These are phyloP conservation scores for Purpureocillium lavendulum DNA, from an alignment of 2,329 filamentous ascomycete species.

Conservation along the genomic window DNA sequence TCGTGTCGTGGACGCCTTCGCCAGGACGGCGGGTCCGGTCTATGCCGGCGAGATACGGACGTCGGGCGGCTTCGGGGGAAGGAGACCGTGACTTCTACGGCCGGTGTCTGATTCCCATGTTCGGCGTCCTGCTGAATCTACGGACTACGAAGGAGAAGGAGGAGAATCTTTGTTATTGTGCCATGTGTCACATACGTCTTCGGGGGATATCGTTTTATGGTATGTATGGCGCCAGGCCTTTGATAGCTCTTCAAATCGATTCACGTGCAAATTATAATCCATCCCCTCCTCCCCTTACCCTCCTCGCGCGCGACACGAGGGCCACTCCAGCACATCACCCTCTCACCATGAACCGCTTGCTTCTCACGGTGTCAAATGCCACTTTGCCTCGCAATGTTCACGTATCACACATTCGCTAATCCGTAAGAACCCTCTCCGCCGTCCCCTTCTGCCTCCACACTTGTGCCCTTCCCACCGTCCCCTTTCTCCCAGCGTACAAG, in stretches of 20 bases:
- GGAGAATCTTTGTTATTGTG: too few species aligned
- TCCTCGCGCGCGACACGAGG: too few species aligned
- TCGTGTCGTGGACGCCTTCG: slow-evolving; percentile 31
- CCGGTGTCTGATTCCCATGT: not conserved
- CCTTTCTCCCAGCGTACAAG: slow-evolving; percentile 3
- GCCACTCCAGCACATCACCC: too few species aligned
- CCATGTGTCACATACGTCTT: not conserved
- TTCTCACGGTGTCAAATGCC: too few species aligned
- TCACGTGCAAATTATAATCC: not conserved
- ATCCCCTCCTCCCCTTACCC: not conserved
- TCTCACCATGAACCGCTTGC: too few species aligned
- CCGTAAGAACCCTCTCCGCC: not conserved
- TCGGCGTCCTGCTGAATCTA: not conserved
- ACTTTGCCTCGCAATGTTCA: slow-evolving; percentile 2
- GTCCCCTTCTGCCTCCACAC: too few species aligned
- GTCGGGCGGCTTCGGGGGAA: slow-evolving; percentile 25
- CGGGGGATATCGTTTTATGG: too few species aligned
- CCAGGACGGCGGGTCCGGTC: slow-evolving; percentile 4
- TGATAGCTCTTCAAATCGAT: not conserved
- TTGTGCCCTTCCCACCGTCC: too few species aligned
- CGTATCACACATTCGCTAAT: slow-evolving; percentile 4
- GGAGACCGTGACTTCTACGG: slow-evolving; percentile 7
- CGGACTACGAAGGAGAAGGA: too few species aligned
- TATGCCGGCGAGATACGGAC: slow-evolving; percentile 14
- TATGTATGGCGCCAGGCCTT: too few species aligned